Percentiles rank a stretch among this genome's conserved stretches.
phyloP scores from a whole-genome alignment of 2,329 filamentous ascomycete species.

The Diaporthe australafricana region DNA sequence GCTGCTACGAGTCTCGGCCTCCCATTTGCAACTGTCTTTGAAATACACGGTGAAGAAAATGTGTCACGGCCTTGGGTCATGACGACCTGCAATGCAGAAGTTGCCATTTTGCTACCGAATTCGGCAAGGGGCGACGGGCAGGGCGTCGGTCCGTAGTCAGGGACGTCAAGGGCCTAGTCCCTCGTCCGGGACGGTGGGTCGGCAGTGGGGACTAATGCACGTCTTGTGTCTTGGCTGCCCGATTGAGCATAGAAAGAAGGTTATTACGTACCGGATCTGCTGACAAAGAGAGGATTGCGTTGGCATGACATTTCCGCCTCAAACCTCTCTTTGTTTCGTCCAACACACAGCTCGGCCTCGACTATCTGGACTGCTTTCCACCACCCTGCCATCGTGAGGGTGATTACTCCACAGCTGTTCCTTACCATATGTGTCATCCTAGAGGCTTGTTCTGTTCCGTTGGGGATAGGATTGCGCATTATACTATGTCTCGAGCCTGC shows the following conservation, averaged over 20 bases:
- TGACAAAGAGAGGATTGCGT: conserved; percentile 27
- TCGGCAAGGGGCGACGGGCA: conserved; percentile 6
- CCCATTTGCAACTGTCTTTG: not conserved
- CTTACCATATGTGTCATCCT: not conserved
- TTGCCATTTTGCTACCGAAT: conserved; percentile 31
- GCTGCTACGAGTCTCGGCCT: not conserved
- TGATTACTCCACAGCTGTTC: not conserved
- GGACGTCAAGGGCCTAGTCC: not conserved
- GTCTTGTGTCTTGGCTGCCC: conserved; percentile 43
- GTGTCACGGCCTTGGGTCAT: not conserved
- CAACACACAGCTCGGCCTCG: conserved; percentile 1
- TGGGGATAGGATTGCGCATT: not conserved
- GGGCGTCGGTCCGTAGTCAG: not conserved
- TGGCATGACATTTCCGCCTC: conserved; percentile 1
- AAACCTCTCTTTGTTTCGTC: conserved; percentile 7
- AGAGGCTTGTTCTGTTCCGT: conserved; percentile 4
- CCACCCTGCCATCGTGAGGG: not conserved
- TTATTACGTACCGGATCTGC: conserved; percentile 15
- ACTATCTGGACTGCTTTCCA: not conserved
- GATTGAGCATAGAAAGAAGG: conserved; percentile 34
- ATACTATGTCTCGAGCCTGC: conserved; percentile 21
- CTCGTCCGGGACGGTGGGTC: conserved; percentile 8
- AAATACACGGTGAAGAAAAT: conserved; percentile 4
- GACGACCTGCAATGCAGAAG: conserved; percentile 14
- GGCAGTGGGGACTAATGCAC: conserved; percentile 37